phyloP scores from a whole-genome alignment of 2,329 filamentous ascomycete genomes.

The Aspergillus pseudoglaucus region DNA sequence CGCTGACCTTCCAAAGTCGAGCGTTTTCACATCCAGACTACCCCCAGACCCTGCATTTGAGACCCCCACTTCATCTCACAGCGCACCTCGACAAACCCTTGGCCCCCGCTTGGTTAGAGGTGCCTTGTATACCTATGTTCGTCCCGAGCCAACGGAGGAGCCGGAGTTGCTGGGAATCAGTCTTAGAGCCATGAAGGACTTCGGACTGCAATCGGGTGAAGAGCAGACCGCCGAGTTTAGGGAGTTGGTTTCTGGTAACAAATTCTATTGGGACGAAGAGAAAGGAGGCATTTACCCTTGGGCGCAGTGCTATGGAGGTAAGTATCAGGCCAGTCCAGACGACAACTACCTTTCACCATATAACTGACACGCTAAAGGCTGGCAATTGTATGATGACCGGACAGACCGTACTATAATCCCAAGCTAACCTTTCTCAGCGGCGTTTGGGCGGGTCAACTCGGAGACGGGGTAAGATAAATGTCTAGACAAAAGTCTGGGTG shows the following conservation, averaged over 20 bases:
- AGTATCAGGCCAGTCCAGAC: constrained; percentile 43
- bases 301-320: constrained; percentile 94
- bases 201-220: constrained; percentile 67
- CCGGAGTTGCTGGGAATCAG: constrained; percentile 79
- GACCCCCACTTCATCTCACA: constrained; percentile 74
- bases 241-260: constrained; percentile 73
- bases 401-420: background rate
- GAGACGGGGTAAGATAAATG: constrained; percentile 58
- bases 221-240: constrained; percentile 67
- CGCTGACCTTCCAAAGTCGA: constrained; percentile 56
- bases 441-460: constrained; percentile 90
- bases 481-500: background rate
- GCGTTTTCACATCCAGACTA: constrained; percentile 58
- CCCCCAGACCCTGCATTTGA: constrained; percentile 72
- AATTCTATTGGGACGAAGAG: constrained; percentile 66
- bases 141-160: constrained; percentile 65
- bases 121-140: constrained; percentile 84
- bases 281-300: constrained; percentile 85
- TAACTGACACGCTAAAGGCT: constrained; percentile 29
- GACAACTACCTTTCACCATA: constrained; percentile 1
- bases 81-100: constrained; percentile 68
- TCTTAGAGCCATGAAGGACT: constrained; percentile 66
- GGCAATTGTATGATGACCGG: constrained; percentile 41
- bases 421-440: constrained; percentile 50
- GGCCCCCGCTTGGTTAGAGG: constrained; percentile 75